Evolutionary conservation across 176 grass and related monocot species (phyloP).

Genomic region (Thalia dealbata): DNA sequence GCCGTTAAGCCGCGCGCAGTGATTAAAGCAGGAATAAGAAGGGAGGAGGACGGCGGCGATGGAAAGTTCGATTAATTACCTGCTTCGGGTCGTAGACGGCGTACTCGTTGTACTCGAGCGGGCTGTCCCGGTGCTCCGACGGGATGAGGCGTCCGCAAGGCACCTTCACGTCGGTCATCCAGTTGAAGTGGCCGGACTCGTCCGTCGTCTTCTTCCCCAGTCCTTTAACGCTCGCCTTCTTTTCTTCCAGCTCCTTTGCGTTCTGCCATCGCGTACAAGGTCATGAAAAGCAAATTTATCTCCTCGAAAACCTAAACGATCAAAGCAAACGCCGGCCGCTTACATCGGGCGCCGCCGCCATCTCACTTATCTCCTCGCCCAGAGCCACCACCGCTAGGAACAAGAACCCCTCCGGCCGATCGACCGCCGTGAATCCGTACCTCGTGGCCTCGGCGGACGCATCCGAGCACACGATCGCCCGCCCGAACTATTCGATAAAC

Average conservation of each 20-base stretch:
- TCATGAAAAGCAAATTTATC: neutral
- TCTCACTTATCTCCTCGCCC: conserved; percentile 47
- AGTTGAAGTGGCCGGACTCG: conserved; percentile 49
- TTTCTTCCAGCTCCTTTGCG: conserved; percentile 30
- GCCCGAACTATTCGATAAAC: conserved; percentile 42
- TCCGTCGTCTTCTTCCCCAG: conserved; percentile 58
- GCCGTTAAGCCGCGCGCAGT: no score
- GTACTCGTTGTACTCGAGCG: conserved; percentile 72
- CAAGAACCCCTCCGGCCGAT: conserved; percentile 60
- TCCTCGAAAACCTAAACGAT: neutral
- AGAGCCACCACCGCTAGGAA: conserved; percentile 49
- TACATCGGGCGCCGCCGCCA: conserved; percentile 30
- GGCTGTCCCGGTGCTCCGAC: conserved; percentile 41
- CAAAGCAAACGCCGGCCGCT: no score
- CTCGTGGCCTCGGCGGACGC: conserved; percentile 56
- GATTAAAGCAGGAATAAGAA: neutral
- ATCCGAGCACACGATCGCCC: conserved; percentile 63
- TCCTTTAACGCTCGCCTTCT: conserved; percentile 45
- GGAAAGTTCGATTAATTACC: no score
- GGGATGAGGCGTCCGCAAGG: conserved; percentile 65
- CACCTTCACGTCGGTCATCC: conserved; percentile 64
- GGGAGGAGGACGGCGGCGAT: neutral
- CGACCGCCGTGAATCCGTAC: conserved; percentile 64
- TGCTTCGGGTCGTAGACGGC: conserved; percentile 72
- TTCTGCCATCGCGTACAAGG: conserved; percentile 21